phyloP scores from a whole-genome alignment of 805 yeast species.

The Saitoella complicata region DNA sequence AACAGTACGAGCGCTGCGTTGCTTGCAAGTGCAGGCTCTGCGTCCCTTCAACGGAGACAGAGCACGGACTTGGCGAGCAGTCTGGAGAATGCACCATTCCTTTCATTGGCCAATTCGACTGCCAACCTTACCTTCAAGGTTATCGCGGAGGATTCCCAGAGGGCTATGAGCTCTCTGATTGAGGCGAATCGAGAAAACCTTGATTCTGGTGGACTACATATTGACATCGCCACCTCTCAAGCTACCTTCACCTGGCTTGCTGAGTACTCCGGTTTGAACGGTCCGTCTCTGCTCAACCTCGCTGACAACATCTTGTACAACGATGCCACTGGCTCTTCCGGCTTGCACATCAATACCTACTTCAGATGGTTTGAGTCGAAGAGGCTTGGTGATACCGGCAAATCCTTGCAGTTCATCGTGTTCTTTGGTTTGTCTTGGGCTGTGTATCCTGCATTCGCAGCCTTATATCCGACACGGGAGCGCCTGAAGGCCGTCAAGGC shows the following conservation, averaged over 20 bases:
- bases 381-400: slow-evolving; percentile 20
- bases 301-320: slow-evolving; percentile 18
- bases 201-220: slow-evolving; percentile 21
- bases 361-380: slow-evolving; percentile 21
- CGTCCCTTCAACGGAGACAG: too few relatives aligned
- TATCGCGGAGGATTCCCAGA: too few relatives aligned
- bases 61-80: too few relatives aligned
- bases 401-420: slow-evolving; percentile 21
- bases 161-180: slow-evolving; percentile 5
- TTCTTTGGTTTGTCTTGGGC: slow-evolving; percentile 23
- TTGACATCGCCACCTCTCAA: too few relatives aligned
- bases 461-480: slow-evolving; percentile 23
- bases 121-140: too few relatives aligned
- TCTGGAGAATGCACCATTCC: too few relatives aligned
- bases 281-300: slow-evolving; percentile 17
- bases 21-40: too few relatives aligned
- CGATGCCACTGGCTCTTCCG: slow-evolving; percentile 11
- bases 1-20: too few relatives aligned
- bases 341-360: slow-evolving; percentile 14
- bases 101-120: too few relatives aligned
- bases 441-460: slow-evolving; percentile 22
- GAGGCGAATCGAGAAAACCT: slow-evolving; percentile 13
- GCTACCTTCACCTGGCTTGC: slow-evolving; percentile 4
- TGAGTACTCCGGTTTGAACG: slow-evolving; percentile 6
- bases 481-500: slow-evolving; percentile 21